These are phyloP conservation scores for Pyrenophora teres DNA, from an alignment of 2,329 filamentous ascomycete species.

Conservation along the genomic window DNA sequence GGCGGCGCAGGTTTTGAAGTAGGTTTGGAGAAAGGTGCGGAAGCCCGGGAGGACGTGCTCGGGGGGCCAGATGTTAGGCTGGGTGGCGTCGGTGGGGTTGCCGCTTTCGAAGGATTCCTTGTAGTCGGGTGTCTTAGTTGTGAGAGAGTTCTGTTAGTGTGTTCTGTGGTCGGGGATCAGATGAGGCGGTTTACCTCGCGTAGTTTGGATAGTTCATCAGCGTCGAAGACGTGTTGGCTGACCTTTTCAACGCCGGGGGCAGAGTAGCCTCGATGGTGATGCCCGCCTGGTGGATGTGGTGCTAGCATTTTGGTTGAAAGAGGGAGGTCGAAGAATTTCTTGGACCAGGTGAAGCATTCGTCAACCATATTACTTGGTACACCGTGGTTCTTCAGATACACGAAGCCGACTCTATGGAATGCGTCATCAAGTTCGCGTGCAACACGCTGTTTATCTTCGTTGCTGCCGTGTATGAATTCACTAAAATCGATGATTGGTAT, in stretches of 20 bases:
- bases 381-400: conserved; percentile 50
- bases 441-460: conserved; percentile 21
- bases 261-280: conserved; percentile 50
- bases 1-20: conserved; percentile 27
- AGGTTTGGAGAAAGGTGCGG: conserved; percentile 32
- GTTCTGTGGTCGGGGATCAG: not conserved
- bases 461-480: conserved; percentile 22
- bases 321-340: conserved; percentile 47
- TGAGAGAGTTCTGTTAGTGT: not conserved
- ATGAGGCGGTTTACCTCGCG: conserved; percentile 6
- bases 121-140: conserved; percentile 29
- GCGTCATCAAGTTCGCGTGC: conserved; percentile 47
- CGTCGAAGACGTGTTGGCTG: conserved; percentile 33
- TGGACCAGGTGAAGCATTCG: conserved; percentile 37
- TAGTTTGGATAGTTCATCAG: conserved; percentile 20
- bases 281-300: conserved; percentile 47
- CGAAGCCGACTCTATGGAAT: conserved; percentile 48
- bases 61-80: conserved; percentile 51
- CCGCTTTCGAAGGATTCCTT: conserved; percentile 46
- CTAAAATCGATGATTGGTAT: conserved; percentile 41
- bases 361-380: conserved; percentile 37
- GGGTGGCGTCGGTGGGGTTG: conserved; percentile 31
- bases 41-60: conserved; percentile 49
- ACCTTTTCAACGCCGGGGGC: conserved; percentile 47
- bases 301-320: conserved; percentile 44